Percentiles rank a stretch among this genome's conserved stretches.
These are phyloP conservation scores for Aspergillus felis DNA, from an alignment of 2,329 filamentous ascomycete species.

Conservation along the genomic window DNA sequence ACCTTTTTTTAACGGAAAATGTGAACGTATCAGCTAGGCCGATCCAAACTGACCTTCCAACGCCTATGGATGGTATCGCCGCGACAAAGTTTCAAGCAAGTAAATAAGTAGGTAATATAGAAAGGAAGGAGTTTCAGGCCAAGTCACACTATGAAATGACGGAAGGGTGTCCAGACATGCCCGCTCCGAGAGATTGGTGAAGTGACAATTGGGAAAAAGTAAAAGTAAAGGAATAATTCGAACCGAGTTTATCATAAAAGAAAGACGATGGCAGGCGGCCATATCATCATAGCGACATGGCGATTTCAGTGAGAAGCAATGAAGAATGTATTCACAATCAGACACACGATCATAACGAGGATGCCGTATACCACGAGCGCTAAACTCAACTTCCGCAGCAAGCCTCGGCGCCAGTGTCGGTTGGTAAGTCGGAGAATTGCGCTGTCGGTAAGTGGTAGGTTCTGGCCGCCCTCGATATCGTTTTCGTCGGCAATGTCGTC, in stretches of 20 bases:
- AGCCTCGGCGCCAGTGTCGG: slow-evolving; percentile 61
- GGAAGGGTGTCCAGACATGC: not conserved
- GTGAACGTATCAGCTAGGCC: not conserved
- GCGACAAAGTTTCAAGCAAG: not conserved
- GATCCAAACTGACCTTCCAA: not conserved
- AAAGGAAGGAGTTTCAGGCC: not conserved
- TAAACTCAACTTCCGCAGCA: slow-evolving; percentile 68
- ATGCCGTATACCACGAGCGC: slow-evolving; percentile 77
- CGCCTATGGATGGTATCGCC: not conserved
- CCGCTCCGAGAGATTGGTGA: not conserved
- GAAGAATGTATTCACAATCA: slow-evolving; percentile 82
- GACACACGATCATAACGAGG: slow-evolving; percentile 82
- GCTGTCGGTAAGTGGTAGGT: slow-evolving; percentile 50
- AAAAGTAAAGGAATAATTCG: not conserved
- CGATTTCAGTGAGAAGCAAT: slow-evolving; percentile 56
- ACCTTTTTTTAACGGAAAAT: not conserved
- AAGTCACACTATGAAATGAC: not conserved
- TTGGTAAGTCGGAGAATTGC: slow-evolving; percentile 58
- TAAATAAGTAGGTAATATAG: not conserved
- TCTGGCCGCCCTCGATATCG: slow-evolving; percentile 34
- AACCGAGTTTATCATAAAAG: not conserved
- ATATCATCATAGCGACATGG: not conserved
- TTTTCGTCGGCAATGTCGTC: slow-evolving; percentile 29
- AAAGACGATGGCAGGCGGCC: not conserved
- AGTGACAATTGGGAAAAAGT: not conserved